These are phyloP conservation scores for Hymenoscyphus scutula DNA, from an alignment of 2,329 filamentous ascomycete genomes.

Conservation along the genomic window DNA sequence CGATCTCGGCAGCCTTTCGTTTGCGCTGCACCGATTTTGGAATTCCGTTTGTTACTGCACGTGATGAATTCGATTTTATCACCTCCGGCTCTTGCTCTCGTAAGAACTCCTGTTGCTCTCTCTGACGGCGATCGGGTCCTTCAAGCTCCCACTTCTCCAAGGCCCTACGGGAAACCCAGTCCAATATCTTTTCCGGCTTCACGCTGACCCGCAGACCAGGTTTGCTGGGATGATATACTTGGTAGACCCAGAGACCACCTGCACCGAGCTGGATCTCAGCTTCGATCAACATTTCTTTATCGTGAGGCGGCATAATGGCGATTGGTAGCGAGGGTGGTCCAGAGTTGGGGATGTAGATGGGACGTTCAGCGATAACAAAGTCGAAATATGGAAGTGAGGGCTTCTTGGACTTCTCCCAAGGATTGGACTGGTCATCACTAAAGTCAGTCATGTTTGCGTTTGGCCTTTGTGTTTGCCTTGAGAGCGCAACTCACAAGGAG, in stretches of 20 bases:
- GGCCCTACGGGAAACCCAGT: slow-evolving; percentile 57
- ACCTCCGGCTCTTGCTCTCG: slow-evolving; percentile 16
- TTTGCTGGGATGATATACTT: slow-evolving; percentile 27
- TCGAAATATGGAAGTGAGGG: slow-evolving; percentile 23
- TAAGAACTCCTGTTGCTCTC: slow-evolving; percentile 28
- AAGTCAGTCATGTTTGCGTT: background rate
- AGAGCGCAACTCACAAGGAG: background rate
- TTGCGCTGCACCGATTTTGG: slow-evolving; percentile 1
- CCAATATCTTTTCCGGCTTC: slow-evolving; percentile 46
- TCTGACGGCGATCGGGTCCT: slow-evolving; percentile 38
- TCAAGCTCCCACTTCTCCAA: slow-evolving; percentile 51
- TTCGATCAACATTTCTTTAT: slow-evolving; percentile 54
- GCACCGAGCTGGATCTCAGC: slow-evolving; percentile 47
- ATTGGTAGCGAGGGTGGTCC: slow-evolving; percentile 49
- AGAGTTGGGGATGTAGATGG: slow-evolving; percentile 45
- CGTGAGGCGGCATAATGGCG: slow-evolving; percentile 46
- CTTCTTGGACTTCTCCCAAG: background rate
- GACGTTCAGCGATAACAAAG: slow-evolving; percentile 31
- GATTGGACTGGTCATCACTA: background rate
- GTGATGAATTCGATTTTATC: slow-evolving; percentile 13
- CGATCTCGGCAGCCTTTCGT: background rate
- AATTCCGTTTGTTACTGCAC: slow-evolving; percentile 1
- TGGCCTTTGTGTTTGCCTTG: background rate
- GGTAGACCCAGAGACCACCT: slow-evolving; percentile 25
- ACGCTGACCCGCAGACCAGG: slow-evolving; percentile 52